Base-by-base conservation (phyloP, 148 eudicot species). In the Polygonum aviculare region DNA sequence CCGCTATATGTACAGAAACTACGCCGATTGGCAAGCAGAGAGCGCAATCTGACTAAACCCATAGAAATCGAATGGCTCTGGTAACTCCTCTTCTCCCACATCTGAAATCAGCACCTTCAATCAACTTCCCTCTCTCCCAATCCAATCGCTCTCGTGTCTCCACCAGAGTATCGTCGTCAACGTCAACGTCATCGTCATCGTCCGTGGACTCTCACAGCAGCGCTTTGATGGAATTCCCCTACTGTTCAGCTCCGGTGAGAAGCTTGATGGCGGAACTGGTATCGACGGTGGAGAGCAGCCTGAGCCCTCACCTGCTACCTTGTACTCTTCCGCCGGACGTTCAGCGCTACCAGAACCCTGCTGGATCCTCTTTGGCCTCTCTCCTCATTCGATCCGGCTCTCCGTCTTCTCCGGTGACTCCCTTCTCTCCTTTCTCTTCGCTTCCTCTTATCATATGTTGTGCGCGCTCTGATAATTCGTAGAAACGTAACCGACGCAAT, bases 161-260 rank as follows among this genome's bases (percentile, higher is more conserved):
- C 39, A 40, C 19, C 21, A 18, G 48, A 12, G 18, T 40, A 60
- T 77, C 55, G 9, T 60, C 55, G 35, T n/a, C n/a, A n/a, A n/a
- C n/a, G n/a, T n/a, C n/a, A n/a, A n/a, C n/a, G n/a, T n/a, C n/a
- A n/a, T n/a, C n/a, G n/a, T n/a, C n/a, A n/a, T n/a, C n/a, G n/a
- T 59, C 79, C 16, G 50, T 35, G 35, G 16, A 63, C 39, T 14
- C 38, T 16, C 22, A n/a, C 5, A 47, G 16, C 9, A 45, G 49
- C 81, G 77, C 57, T 75, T 87, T 90, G 78, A 78, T 77, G 82
- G 97, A 95, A 31, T 95, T 90, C 75, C 99, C 99, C 0, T 86
- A 82, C 82, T 86, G 81, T 1, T 85, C 94, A 3, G 76, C 82
- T 40, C 91, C 93, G 0, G 84, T 85, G 47, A 90, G 75, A 74